Evolutionary conservation across 2,329 filamentous ascomycete genomes (phyloP).

Genomic region (Xylariaceae sp.): DNA sequence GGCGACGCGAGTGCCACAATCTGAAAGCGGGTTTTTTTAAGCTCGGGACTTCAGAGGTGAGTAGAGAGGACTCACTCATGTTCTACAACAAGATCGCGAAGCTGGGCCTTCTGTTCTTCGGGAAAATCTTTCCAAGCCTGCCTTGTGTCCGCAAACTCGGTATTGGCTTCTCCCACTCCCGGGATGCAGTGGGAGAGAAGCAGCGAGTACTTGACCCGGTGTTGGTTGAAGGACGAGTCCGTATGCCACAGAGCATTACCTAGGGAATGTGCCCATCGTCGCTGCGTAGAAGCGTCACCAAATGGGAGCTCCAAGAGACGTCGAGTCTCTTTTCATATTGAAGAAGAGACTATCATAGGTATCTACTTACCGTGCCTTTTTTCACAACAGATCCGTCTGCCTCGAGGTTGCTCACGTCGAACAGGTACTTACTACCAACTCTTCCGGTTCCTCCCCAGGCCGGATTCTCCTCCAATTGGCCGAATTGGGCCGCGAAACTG

Average conservation of each 20-base stretch:
- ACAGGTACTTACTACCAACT: constrained; percentile 18
- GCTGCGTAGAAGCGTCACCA: no score
- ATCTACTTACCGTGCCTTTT: constrained; percentile 1
- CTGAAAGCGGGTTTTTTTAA: neutral
- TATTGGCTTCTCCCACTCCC: constrained; percentile 15
- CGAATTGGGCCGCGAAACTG: constrained; percentile 19
- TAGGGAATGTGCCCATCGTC: constrained; percentile 20
- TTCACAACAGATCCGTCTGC: constrained; percentile 1
- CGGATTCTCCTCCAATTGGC: constrained; percentile 22
- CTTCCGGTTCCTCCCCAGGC: constrained; percentile 24
- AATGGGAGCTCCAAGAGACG: constrained; percentile 11
- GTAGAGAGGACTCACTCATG: constrained; percentile 8
- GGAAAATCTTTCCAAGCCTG: constrained; percentile 16
- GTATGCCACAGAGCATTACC: constrained; percentile 26
- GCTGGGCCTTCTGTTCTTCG: constrained; percentile 18
- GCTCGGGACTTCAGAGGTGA: neutral
- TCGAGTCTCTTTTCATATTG: no score
- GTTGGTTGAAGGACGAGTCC: constrained; percentile 24
- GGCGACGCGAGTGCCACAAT: constrained; percentile 18
- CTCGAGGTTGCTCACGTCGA: constrained; percentile 18
- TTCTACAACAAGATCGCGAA: constrained; percentile 19
- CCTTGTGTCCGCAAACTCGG: constrained; percentile 20
- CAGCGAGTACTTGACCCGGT: constrained; percentile 23
- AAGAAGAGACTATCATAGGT: no score
- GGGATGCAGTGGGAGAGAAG: constrained; percentile 17